A percentile compares a stretch with the other conserved stretches of the same genome.
These are phyloP conservation scores for Colletotrichum shisoi DNA, from an alignment of 2,329 filamentous ascomycete species.

Conservation along the genomic window DNA sequence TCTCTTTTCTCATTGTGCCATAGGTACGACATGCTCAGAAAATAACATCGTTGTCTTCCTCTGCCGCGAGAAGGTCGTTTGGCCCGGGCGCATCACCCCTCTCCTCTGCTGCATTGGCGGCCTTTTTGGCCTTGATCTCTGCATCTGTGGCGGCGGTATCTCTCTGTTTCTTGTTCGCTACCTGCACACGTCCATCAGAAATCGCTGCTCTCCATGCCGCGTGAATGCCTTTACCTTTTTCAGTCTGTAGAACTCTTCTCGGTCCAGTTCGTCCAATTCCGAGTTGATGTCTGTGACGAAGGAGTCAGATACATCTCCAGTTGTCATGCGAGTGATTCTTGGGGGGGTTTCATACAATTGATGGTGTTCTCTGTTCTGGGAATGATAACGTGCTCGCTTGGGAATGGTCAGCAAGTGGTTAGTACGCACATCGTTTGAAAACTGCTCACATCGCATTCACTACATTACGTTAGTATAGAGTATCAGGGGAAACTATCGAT, in stretches of 20 bases:
- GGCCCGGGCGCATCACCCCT: slow-evolving; percentile 54
- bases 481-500: neutral
- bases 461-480: slow-evolving; percentile 46
- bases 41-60: slow-evolving; percentile 85
- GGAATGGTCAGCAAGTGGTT: slow-evolving; percentile 41
- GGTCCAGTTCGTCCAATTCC: slow-evolving; percentile 94
- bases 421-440: too few relatives aligned
- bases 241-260: slow-evolving; percentile 96
- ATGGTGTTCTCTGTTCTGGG: slow-evolving; percentile 99
- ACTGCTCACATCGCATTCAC: slow-evolving; percentile 86
- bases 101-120: slow-evolving; percentile 48
- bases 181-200: slow-evolving; percentile 49
- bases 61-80: slow-evolving; percentile 74
- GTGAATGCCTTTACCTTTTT: slow-evolving; percentile 70
- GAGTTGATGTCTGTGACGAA: slow-evolving; percentile 84
- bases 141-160: slow-evolving; percentile 76
- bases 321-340: neutral
- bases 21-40: slow-evolving; percentile 61
- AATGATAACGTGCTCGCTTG: slow-evolving; percentile 90
- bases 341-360: slow-evolving; percentile 70
- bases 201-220: too few relatives aligned
- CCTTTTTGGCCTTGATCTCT: slow-evolving; percentile 74
- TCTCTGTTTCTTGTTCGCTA: slow-evolving; percentile 83
- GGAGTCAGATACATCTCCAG: slow-evolving; percentile 19
- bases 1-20: neutral